phyloP scores from a whole-genome alignment of 139 green algal species.

The Auxenochlorella pyrenoidosa region DNA sequence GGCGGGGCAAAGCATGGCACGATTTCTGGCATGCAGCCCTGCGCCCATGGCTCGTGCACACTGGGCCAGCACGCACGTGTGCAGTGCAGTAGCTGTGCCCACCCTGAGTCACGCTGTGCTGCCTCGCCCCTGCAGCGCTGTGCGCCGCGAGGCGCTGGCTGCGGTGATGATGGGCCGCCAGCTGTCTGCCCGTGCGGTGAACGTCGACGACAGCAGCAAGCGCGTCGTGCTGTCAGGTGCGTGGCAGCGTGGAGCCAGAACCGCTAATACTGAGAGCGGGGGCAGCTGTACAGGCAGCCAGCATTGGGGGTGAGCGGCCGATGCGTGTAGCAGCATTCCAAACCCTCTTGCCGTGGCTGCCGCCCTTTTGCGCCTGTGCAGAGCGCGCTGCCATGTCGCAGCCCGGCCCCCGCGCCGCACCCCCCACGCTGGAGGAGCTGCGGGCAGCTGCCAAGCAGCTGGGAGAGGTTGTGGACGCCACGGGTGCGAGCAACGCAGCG shows the following conservation, averaged over 20 bases:
- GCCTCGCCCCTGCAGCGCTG: neutral
- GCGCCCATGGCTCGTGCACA: too few species aligned
- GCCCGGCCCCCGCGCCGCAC: neutral
- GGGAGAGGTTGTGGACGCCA: neutral
- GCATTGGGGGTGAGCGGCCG: too few species aligned
- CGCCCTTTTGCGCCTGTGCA: neutral
- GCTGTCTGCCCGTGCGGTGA: neutral
- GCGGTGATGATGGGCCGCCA: constrained; percentile 8
- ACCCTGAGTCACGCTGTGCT: too few species aligned
- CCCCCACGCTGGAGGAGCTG: neutral
- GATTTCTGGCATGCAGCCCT: too few species aligned
- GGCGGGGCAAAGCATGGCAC: neutral
- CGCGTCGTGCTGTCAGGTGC: constrained; percentile 24
- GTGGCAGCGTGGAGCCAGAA: neutral
- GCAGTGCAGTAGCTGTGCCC: too few species aligned
- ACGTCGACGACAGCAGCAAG: neutral
- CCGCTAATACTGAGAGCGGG: too few species aligned
- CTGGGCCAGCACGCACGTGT: too few species aligned
- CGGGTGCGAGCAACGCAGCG: neutral
- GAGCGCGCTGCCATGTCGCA: neutral
- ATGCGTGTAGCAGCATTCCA: too few species aligned
- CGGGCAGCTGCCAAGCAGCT: constrained; percentile 4
- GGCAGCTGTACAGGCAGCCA: too few species aligned
- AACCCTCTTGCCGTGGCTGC: too few species aligned
- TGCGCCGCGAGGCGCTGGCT: neutral